Conservation (phyloP, 2,329 filamentous ascomycete species). For the Phaeoacremonium minimum region DNA sequence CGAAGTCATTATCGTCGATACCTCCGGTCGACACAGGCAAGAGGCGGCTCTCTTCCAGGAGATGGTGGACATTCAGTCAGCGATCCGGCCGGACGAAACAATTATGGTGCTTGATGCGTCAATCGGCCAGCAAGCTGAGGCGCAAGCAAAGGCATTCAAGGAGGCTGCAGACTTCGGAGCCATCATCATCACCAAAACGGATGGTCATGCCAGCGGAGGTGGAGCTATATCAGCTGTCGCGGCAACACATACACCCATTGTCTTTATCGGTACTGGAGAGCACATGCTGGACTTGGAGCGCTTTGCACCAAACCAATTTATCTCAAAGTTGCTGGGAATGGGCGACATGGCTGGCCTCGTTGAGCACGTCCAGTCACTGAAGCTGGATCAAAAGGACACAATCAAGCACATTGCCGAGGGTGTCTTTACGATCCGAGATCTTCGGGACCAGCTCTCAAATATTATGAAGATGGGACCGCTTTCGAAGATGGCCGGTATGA, state of each 20-base stretch:
- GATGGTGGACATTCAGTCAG: constrained; percentile 93
- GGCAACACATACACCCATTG: constrained; percentile 92
- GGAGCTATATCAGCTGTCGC: constrained; percentile 97
- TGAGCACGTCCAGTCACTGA: constrained; percentile 93
- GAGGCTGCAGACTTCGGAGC: constrained; percentile 94
- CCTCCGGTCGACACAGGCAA: constrained; percentile 89
- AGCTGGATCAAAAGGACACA: constrained; percentile 95
- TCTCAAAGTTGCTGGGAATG: constrained; percentile 93
- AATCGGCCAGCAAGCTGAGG: constrained; percentile 93
- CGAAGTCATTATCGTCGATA: constrained; percentile 98
- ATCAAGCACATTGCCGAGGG: constrained; percentile 99
- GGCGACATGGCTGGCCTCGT: constrained; percentile 93
- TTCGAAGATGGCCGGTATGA: constrained; percentile 98
- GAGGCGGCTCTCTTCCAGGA: constrained; percentile 94
- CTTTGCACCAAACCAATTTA: constrained; percentile 89
- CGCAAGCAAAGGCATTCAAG: constrained; percentile 94
- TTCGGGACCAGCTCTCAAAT: constrained; percentile 91
- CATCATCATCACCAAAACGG: constrained; percentile 98
- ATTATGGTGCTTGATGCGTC: constrained; percentile 97
- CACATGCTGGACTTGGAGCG: constrained; percentile 93
- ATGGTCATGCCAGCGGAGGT: constrained; percentile 91
- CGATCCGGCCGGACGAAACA: constrained; percentile 89
- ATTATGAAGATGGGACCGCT: constrained; percentile 99
- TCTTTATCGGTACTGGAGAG: constrained; percentile 96
- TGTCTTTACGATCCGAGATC: constrained; percentile 90